Conservation (phyloP, 768 basidiomycete genomes). For the Boletus rubescentipes region DNA sequence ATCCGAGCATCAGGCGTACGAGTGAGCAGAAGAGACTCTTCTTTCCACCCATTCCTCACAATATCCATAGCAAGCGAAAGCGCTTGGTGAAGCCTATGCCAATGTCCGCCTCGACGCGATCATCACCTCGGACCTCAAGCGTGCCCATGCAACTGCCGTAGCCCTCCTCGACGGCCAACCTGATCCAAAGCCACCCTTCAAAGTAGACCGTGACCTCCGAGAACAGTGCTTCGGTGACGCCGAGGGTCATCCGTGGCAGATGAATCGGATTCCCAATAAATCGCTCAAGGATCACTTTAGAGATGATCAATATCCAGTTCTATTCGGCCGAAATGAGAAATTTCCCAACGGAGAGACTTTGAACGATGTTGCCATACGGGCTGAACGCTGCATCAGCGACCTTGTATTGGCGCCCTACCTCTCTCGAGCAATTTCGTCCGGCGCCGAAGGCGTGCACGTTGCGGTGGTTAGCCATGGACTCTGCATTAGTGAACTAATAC, state of each 20-base stretch:
- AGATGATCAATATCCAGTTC: constrained; percentile 51
- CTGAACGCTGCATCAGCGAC: constrained; percentile 48
- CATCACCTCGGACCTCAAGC: constrained; percentile 64
- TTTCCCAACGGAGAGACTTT: constrained; percentile 76
- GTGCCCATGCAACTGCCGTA: constrained; percentile 61
- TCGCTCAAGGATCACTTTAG: constrained; percentile 48
- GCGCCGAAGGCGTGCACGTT: constrained; percentile 46
- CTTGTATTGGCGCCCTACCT: constrained; percentile 55
- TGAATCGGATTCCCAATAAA: constrained; percentile 26
- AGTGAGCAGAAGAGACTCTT: constrained; percentile 31
- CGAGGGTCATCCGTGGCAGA: constrained; percentile 57
- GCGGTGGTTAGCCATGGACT: constrained; percentile 77
- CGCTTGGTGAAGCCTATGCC: constrained; percentile 55
- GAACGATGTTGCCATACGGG: constrained; percentile 59
- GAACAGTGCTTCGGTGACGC: constrained; percentile 72
- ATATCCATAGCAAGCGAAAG: constrained; percentile 56
- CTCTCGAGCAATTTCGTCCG: constrained; percentile 39
- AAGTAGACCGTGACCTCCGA: constrained; percentile 50
- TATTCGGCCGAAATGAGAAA: constrained; percentile 43
- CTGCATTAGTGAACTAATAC: constrained; percentile 60
- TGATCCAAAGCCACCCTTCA: constrained; percentile 46
- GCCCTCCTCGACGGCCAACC: constrained; percentile 51
- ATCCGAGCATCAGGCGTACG: constrained; percentile 47
- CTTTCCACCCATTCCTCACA: not conserved
- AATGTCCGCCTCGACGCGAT: constrained; percentile 51